Conservation (phyloP, 441 rosid genomes). For the Mallotus repandus region DNA sequence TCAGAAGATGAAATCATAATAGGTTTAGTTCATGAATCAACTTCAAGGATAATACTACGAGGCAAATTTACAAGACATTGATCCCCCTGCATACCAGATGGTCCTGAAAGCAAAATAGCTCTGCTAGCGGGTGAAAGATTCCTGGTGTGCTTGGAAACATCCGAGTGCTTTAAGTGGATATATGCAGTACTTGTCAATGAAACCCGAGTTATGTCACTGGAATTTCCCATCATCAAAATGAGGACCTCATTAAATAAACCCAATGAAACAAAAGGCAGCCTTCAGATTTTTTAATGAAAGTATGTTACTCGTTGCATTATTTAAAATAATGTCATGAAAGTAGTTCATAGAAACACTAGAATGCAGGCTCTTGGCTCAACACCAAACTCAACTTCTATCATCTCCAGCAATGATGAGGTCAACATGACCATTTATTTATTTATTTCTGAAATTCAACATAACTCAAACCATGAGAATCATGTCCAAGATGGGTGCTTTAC, state of each 20-base stretch:
- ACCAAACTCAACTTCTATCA: not conserved
- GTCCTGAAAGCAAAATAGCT: slow-evolving; percentile 85
- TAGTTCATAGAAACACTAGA: not conserved
- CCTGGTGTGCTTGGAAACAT: slow-evolving; percentile 83
- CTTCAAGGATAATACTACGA: slow-evolving; percentile 6
- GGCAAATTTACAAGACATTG: slow-evolving; percentile 5
- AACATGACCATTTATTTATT: not conserved
- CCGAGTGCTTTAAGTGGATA: slow-evolving; percentile 77
- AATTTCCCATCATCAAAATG: slow-evolving; percentile 7
- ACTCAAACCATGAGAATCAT: not conserved
- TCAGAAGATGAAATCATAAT: slow-evolving; percentile 24
- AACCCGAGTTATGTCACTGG: slow-evolving; percentile 71
- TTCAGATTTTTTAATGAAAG: not conserved
- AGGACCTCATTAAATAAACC: not conserved
- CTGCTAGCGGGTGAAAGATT: slow-evolving; percentile 92
- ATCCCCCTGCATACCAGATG: slow-evolving; percentile 56
- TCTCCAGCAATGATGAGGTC: not conserved
- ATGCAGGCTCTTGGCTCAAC: not conserved
- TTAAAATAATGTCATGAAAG: not conserved
- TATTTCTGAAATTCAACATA: not conserved
- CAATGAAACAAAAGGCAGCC: not conserved
- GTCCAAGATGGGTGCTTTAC: not conserved
- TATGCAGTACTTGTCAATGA: slow-evolving; percentile 84
- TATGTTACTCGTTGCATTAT: not conserved
- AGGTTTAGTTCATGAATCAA: slow-evolving; percentile 15